Conservation (phyloP, 345 rosid genomes). For the Zanthoxylum bungeanum region DNA sequence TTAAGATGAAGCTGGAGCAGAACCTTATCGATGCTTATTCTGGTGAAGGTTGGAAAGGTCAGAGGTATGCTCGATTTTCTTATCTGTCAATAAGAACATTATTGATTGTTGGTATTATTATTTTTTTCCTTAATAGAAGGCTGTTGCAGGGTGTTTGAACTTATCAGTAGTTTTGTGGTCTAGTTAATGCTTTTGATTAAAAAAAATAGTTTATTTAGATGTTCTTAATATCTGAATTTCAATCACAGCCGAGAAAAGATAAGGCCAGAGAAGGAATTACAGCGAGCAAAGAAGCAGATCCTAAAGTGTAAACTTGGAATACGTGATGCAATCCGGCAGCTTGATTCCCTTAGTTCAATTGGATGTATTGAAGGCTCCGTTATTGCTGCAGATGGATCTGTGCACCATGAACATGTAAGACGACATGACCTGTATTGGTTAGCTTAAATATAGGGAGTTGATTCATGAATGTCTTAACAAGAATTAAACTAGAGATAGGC, state of each 20-base stretch:
- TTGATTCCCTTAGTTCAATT: slow-evolving; percentile 76
- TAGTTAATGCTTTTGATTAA: not conserved
- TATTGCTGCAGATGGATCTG: slow-evolving; percentile 94
- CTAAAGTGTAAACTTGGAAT: slow-evolving; percentile 89
- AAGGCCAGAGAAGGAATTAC: slow-evolving; percentile 84
- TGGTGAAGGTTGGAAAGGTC: slow-evolving; percentile 99
- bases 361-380: slow-evolving; percentile 81
- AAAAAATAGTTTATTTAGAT: not conserved
- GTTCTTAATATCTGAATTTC: slow-evolving; percentile 11
- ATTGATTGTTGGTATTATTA: not conserved
- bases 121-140: not conserved
- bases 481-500: not conserved
- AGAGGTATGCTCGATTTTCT: slow-evolving; percentile 56
- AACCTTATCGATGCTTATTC: slow-evolving; percentile 97
- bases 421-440: slow-evolving; percentile 1
- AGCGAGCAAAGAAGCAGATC: slow-evolving; percentile 81
- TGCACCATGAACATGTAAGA: slow-evolving; percentile 89
- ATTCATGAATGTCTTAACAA: not conserved
- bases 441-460: not conserved
- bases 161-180: not conserved
- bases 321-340: slow-evolving; percentile 77
- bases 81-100: not conserved
- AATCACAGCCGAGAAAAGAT: slow-evolving; percentile 85
- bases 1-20: slow-evolving; percentile 95
- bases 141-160: not conserved